Conservation (phyloP, 805 yeast genomes). For the Kazachstania taianensis region DNA sequence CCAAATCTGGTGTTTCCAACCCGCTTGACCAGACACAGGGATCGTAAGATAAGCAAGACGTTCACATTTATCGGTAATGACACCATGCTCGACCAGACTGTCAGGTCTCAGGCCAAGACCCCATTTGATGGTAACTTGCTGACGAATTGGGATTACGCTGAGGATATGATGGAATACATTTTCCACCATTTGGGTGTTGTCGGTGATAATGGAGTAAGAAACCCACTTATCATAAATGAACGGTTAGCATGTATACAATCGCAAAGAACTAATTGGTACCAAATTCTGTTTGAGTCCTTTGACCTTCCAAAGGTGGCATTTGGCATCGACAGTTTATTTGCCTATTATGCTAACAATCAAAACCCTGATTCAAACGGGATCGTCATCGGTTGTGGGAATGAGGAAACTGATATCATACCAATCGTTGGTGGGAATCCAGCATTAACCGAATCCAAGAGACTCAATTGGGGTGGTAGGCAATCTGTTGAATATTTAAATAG, state of each 20-base stretch:
- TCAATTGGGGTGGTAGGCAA: conserved; percentile 86
- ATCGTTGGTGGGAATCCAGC: conserved; percentile 61
- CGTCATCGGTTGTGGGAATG: conserved; percentile 77
- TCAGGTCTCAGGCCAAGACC: conserved; percentile 56
- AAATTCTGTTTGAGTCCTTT: conserved; percentile 77
- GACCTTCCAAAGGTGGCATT: conserved; percentile 61
- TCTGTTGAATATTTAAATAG: conserved; percentile 53
- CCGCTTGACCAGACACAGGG: conserved; percentile 63
- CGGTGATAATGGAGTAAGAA: conserved; percentile 45
- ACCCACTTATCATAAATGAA: conserved; percentile 77
- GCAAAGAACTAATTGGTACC: conserved; percentile 69
- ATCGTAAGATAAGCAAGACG: conserved; percentile 52
- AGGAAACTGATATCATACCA: conserved; percentile 75
- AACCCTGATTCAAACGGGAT: conserved; percentile 40
- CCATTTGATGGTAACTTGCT: conserved; percentile 84
- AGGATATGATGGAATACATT: conserved; percentile 71
- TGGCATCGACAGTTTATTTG: conserved; percentile 77
- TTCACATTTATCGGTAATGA: conserved; percentile 79
- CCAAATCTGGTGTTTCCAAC: conserved; percentile 66
- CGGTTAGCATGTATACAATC: conserved; percentile 57
- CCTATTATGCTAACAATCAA: conserved; percentile 59
- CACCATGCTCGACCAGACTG: conserved; percentile 56
- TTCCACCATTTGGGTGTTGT: conserved; percentile 68
- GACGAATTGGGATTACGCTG: conserved; percentile 89
- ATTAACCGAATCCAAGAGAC: conserved; percentile 59